phyloP scores from a whole-genome alignment of 2,329 filamentous ascomycete genomes.

The Basipetospora chlamydospora region DNA sequence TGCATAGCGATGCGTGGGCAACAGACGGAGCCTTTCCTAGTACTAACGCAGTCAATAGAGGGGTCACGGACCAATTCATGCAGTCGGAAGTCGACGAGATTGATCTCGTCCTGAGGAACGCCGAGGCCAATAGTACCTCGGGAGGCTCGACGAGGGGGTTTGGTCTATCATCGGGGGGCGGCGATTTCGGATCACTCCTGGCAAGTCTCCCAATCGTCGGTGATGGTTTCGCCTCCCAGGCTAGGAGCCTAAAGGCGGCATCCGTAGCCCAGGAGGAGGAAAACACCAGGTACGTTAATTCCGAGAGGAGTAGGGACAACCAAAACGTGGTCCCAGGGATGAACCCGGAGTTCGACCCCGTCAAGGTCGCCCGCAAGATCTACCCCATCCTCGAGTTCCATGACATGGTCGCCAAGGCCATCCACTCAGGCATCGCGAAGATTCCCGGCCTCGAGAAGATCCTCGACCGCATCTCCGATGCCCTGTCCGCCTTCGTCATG shows the following conservation, averaged over 20 bases:
- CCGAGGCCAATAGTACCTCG: too few relatives aligned
- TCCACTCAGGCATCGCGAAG: constrained; percentile 76
- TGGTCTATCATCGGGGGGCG: constrained; percentile 12
- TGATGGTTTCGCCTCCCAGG: constrained; percentile 51
- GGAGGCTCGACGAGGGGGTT: too few relatives aligned
- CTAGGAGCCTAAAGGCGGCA: constrained; percentile 42
- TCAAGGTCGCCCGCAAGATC: constrained; percentile 65
- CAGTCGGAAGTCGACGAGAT: constrained; percentile 76
- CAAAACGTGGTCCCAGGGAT: constrained; percentile 56
- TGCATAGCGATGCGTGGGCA: constrained; percentile 41
- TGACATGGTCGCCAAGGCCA: constrained; percentile 80
- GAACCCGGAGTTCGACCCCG: constrained; percentile 61
- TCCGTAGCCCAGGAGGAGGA: constrained; percentile 50
- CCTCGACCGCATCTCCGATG: constrained; percentile 90
- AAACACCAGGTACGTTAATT: constrained; percentile 25
- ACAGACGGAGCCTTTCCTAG: too few relatives aligned
- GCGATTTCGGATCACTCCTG: constrained; percentile 57
- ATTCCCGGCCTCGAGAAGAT: constrained; percentile 79
- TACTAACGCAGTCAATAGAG: too few relatives aligned
- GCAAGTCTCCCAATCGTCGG: constrained; percentile 60
- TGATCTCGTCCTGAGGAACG: constrained; percentile 58
- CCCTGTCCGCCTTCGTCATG: constrained; percentile 79
- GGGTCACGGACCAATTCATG: constrained; percentile 71
- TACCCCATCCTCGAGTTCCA: constrained; percentile 91
- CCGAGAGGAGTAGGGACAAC: constrained; percentile 25